Percentiles rank a stretch among this genome's conserved stretches.
Evolutionary conservation across 164 flowering plant species (phyloP).

Genomic region (Aristolochia contorta): DNA sequence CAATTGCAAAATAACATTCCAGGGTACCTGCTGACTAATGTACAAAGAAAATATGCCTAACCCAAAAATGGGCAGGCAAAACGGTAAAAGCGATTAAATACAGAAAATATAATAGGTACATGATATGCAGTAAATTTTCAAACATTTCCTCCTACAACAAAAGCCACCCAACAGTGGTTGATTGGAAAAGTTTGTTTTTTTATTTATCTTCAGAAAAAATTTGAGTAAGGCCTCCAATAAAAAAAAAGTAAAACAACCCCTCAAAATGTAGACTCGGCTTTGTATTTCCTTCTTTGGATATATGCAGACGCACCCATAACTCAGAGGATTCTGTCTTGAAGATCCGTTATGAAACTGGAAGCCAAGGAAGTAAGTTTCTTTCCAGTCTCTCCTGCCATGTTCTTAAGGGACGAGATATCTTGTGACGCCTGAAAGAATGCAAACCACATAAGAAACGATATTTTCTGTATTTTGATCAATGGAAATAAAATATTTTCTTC

Average conservation of each 20-base stretch:
- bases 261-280: neutral
- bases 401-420: constrained; percentile 77
- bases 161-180: neutral
- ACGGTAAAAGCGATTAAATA: no score
- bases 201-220: constrained; percentile 4
- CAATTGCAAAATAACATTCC: no score
- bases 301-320: neutral
- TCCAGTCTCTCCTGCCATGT: constrained; percentile 96
- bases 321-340: constrained; percentile 89
- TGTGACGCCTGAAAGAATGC: constrained; percentile 60
- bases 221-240: neutral
- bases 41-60: no score
- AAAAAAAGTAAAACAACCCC: neutral
- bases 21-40: no score
- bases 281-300: no score
- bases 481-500: no score
- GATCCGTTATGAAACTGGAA: constrained; percentile 63
- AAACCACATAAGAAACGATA: neutral
- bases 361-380: constrained; percentile 86
- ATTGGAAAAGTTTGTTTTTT: constrained; percentile 2
- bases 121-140: neutral
- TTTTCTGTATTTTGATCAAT: neutral
- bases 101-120: neutral
- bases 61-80: no score
- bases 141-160: constrained; percentile 4